Conservation (phyloP, 2,329 filamentous ascomycete species). For the Simplicillium sp. region DNA sequence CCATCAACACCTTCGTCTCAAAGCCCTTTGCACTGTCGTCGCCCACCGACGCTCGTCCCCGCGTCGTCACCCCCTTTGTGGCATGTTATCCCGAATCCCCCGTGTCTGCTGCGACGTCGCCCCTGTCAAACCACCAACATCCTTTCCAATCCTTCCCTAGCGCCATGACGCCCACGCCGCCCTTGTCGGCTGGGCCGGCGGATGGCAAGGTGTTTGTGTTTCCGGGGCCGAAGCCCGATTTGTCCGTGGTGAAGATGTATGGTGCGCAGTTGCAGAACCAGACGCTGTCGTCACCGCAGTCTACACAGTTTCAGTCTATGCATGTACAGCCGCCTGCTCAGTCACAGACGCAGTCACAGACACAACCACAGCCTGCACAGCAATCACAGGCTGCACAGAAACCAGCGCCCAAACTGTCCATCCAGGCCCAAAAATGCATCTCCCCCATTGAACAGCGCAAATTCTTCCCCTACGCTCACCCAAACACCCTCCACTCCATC, state of each 20-base stretch:
- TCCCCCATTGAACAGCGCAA: constrained; percentile 1
- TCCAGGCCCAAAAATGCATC: not conserved
- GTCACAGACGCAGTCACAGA: constrained; percentile 8
- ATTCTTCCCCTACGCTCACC: constrained; percentile 43
- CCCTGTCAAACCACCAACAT: constrained; percentile 35
- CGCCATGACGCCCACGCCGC: constrained; percentile 50
- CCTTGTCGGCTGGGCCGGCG: constrained; percentile 42
- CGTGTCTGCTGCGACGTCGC: constrained; percentile 31
- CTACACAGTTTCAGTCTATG: too few relatives aligned
- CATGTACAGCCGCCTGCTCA: too few relatives aligned
- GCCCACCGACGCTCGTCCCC: constrained; percentile 19
- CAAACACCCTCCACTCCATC: constrained; percentile 51
- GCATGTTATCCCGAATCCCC: constrained; percentile 44
- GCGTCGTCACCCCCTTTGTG: constrained; percentile 33
- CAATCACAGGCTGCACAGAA: too few relatives aligned
- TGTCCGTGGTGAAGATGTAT: too few relatives aligned
- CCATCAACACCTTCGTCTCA: constrained; percentile 31
- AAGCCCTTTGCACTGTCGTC: constrained; percentile 19
- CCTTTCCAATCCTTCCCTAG: constrained; percentile 41
- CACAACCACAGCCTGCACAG: not conserved
- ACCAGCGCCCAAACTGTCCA: too few relatives aligned
- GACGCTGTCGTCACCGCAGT: too few relatives aligned
- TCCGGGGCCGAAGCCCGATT: not conserved
- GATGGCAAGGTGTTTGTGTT: constrained; percentile 41
- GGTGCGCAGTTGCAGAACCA: too few relatives aligned